Base-by-base conservation (phyloP, 495 filamentous ascomycete genomes). In the Xylaria sp. region DNA sequence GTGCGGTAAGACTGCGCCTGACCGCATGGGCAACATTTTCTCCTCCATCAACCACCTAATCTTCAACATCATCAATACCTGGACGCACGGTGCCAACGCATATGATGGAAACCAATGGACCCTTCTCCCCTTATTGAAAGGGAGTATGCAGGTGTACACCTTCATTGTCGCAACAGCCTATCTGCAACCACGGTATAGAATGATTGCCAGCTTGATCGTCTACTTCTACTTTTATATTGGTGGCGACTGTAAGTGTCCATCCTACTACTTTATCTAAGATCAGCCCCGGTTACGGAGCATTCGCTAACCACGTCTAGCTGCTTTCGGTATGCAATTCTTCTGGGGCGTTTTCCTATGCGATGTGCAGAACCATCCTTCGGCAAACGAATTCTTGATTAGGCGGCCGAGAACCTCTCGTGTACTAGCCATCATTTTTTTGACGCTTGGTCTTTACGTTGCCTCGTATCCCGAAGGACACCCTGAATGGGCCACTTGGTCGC, bases 51-150 rank as follows among this genome's bases (percentile, higher is more conserved):
- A 81, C 61, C 71, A 79, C 61, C 72, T 82, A 53, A 66, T 84
- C 26, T 74, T 81, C 63, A 86, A 85, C 71, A 82, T 88, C 63
- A 78, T 88, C 19, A 81, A 79, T 26, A 87, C 85, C 1, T 92
- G 90, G 90, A 87, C 87, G 12, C 83, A 78, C n/a, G 84, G 84
- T 5, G 84, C 80, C 68, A 90, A 89, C 77, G 78, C 81, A 21
- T 92, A 90, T 72, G 90, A 91, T 72, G 86, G 85, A 35, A 88
- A 91, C 59, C 89, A 90, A 73, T 92, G 90, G 90, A 89, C 90
- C 5, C 72, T 92, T 44, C 76, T 89, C n/a, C 89, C 88, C 2
- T 74, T 92, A 55, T 77, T 92, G 40, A 85, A 86, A 73, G 88
- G 88, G 5, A 88, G 87, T 24, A 89, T 91, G 85, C 75, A 88